Evolutionary conservation across 2,329 filamentous ascomycete genomes (phyloP).

Genomic region (Microdochium paspali): DNA sequence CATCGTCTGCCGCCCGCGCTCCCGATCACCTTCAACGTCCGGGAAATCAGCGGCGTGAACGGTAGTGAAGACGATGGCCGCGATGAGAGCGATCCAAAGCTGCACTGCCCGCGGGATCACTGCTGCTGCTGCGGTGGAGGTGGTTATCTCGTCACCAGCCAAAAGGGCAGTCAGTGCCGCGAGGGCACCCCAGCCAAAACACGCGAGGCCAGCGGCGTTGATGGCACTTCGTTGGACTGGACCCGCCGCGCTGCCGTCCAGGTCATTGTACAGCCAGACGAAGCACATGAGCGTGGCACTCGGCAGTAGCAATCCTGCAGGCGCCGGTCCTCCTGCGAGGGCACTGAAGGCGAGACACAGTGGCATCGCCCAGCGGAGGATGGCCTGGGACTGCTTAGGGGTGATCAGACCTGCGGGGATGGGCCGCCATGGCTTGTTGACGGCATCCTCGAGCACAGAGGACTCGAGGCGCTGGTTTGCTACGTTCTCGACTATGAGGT

Average conservation of each 20-base stretch:
- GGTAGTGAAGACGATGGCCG: constrained; percentile 13
- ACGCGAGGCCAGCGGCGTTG: constrained; percentile 16
- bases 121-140: not conserved
- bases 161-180: constrained; percentile 3
- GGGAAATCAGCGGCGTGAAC: constrained; percentile 16
- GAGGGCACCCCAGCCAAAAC: constrained; percentile 17
- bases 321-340: constrained; percentile 3
- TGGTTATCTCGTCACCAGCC: not conserved
- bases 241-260: constrained; percentile 12
- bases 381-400: constrained; percentile 6
- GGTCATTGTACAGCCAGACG: constrained; percentile 21
- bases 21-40: constrained; percentile 13
- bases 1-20: constrained; percentile 13
- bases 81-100: constrained; percentile 12
- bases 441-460: constrained; percentile 14
- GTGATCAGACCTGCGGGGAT: constrained; percentile 14
- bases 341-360: constrained; percentile 4
- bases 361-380: constrained; percentile 8
- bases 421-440: constrained; percentile 22
- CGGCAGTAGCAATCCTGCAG: constrained; percentile 9
- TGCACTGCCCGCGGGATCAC: constrained; percentile 3
- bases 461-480: constrained; percentile 15
- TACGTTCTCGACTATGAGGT: constrained; percentile 16
- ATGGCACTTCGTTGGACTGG: constrained; percentile 14
- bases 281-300: constrained; percentile 13